Base-by-base conservation (phyloP, 176 grass and related monocot genomes). In the Saccharum spontaneum region DNA sequence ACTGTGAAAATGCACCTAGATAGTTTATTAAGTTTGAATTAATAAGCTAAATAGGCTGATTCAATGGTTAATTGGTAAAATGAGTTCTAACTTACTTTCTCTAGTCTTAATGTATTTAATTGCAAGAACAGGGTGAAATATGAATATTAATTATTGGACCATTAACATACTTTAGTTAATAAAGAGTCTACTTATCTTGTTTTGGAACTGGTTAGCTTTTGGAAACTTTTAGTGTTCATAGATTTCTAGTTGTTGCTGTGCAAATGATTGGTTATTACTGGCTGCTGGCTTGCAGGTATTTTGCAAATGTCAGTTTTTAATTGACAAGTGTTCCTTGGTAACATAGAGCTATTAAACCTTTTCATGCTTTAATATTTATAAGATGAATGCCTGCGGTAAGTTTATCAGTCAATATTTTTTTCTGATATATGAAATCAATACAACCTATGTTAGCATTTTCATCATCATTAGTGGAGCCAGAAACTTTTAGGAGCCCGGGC, bases 161-260 rank as follows among this genome's bases (percentile, higher is more conserved):
- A 67, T 80, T 80, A 4, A n/a, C 30, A 49, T 50, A 28, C 28
- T 14, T 6, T 67, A n/a, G 62, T 67, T 80, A 30, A 28, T 36
- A 24, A 38, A 24, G 36, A 54, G 1, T 7, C 18, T 52, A 69
- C 36, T 17, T 52, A 33, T 52, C 44, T 69, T 36, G 30, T 49
- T 39, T 15, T 8, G 1, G 22, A 81, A 55, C 44, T 26, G 65
- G 65, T 69, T 69, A n/a, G 65, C 34, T 81, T 81, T 45, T 81
- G 67, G 62, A 80, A 44, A 36, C 16, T 36, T 7, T 69, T 44
- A 68, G 67, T 52, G 12, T 49, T 69, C 17, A 37, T 36, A 37
- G 7, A 82, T 70, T 69, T 55, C 45, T 28, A 3, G 55, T 43
- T 44, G 5, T 44, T 78, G 40, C 76, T 38, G 36, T 48, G 31